These are phyloP conservation scores for Exidia glandulosa DNA, from an alignment of 768 basidiomycete species.

Conservation along the genomic window DNA sequence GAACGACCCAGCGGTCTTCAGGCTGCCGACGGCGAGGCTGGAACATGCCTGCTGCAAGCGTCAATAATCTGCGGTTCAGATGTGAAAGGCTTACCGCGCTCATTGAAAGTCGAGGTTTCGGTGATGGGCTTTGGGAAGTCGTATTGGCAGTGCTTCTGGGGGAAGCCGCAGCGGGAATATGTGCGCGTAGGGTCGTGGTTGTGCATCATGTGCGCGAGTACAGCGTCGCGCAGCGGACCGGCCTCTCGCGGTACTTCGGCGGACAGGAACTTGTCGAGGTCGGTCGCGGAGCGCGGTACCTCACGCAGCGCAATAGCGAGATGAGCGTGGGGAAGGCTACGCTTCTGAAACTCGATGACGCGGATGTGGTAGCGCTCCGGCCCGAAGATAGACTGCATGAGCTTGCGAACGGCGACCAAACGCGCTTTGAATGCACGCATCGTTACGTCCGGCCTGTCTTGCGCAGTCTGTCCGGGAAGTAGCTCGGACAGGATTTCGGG, in stretches of 20 bases:
- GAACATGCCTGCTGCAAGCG: background rate
- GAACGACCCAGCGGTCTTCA: background rate
- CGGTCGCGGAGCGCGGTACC: background rate
- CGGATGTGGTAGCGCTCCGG: background rate
- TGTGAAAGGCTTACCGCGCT: background rate
- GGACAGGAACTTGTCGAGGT: background rate
- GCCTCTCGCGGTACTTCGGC: background rate
- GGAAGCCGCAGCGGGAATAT: too few relatives aligned
- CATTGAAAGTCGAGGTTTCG: background rate
- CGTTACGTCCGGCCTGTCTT: background rate
- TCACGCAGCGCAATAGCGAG: background rate
- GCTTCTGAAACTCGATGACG: constrained; percentile 10
- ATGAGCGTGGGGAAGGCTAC: constrained; percentile 8
- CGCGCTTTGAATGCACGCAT: background rate
- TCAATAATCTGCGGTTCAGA: background rate
- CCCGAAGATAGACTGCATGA: background rate
- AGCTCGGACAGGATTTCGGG: constrained; percentile 3
- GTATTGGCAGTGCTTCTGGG: too few relatives aligned
- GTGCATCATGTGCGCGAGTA: background rate
- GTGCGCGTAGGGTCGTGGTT: background rate
- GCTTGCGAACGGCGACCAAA: background rate
- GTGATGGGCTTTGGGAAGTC: background rate
- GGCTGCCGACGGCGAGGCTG: background rate
- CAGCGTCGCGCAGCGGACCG: background rate
- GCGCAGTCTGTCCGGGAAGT: constrained; percentile 3